phyloP scores from a whole-genome alignment of 2,329 filamentous ascomycete species.

The Cordyceps militaris region DNA sequence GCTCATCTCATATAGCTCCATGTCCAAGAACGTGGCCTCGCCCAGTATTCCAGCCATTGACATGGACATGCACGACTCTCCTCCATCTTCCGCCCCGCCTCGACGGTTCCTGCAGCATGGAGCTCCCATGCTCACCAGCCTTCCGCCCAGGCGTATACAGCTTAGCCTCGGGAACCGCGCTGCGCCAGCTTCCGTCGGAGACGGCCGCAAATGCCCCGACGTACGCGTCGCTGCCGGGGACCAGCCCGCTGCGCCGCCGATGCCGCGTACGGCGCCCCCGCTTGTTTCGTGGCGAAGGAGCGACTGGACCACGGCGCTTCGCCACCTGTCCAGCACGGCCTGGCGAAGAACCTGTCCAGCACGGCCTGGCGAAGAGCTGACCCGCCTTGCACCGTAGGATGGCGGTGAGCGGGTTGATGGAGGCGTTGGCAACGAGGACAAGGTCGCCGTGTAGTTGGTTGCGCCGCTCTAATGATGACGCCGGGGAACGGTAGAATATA shows the following conservation, averaged over 20 bases:
- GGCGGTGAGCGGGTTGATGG: neutral
- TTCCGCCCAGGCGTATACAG: neutral
- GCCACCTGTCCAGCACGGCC: neutral
- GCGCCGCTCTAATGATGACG: neutral
- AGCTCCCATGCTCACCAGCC: neutral
- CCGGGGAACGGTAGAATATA: neutral
- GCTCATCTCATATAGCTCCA: neutral
- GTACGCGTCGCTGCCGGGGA: neutral
- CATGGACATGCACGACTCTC: neutral
- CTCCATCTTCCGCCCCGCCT: neutral
- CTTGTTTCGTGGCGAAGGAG: neutral
- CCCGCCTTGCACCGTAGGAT: neutral
- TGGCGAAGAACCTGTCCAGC: too few species aligned
- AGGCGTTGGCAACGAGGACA: neutral
- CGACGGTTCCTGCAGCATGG: neutral
- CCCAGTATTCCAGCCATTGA: neutral
- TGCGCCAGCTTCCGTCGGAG: too few species aligned
- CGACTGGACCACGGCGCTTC: neutral
- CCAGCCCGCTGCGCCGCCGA: neutral
- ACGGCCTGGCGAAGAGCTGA: neutral
- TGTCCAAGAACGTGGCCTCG: neutral
- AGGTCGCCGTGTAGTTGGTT: too few species aligned
- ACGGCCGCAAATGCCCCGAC: neutral
- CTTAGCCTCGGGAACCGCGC: neutral
- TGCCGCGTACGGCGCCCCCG: neutral